phyloP scores from a whole-genome alignment of 306 rosid species.

The Castanea sativa region DNA sequence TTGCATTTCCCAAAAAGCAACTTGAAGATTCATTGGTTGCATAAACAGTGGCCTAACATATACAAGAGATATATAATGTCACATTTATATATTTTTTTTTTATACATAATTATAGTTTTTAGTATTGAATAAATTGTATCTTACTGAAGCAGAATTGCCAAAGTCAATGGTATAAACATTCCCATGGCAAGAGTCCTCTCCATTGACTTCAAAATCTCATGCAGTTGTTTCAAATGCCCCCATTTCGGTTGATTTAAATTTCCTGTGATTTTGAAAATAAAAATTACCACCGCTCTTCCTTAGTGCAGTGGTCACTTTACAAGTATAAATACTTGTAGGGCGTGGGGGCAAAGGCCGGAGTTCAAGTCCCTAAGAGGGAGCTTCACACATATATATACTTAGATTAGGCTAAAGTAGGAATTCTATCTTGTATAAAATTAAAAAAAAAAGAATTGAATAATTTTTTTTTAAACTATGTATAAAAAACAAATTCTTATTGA shows the following conservation, averaged over 20 bases:
- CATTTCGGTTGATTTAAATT: constrained; percentile 40
- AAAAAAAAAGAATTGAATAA: too few relatives aligned
- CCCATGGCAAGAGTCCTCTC: constrained; percentile 40
- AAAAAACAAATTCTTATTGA: too few relatives aligned
- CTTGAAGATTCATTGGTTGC: constrained; percentile 32
- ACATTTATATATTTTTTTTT: too few relatives aligned
- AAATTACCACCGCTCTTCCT: too few relatives aligned
- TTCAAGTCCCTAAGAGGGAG: too few relatives aligned
- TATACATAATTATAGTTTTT: background rate
- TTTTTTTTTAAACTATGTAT: too few relatives aligned
- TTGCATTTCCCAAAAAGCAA: constrained; percentile 47
- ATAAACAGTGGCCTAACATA: constrained; percentile 40
- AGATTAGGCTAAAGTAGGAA: too few relatives aligned
- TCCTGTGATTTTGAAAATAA: background rate
- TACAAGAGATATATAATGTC: background rate
- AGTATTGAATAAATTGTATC: background rate
- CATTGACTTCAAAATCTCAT: constrained; percentile 39
- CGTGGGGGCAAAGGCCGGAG: too few relatives aligned
- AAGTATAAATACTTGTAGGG: too few relatives aligned
- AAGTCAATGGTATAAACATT: constrained; percentile 27
- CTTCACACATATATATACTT: too few relatives aligned
- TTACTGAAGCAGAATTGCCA: constrained; percentile 41
- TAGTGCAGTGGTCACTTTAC: too few relatives aligned
- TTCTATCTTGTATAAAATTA: too few relatives aligned
- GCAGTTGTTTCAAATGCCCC: constrained; percentile 56